phyloP scores from a whole-genome alignment of 148 eudicot species.

The Polygonum aviculare region DNA sequence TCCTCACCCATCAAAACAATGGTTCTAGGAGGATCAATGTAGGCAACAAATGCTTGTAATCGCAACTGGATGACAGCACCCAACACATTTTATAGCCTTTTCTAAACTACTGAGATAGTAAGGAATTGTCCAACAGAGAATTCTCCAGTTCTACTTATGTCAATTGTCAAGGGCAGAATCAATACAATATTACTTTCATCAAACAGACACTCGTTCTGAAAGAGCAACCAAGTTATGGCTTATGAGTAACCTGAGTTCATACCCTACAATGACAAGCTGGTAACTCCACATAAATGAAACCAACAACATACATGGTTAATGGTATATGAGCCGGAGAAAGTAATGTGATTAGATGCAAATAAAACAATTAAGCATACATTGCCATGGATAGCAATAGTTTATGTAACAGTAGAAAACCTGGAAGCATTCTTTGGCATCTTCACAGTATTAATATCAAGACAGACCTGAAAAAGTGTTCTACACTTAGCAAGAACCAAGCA shows the following conservation, averaged over 20 bases:
- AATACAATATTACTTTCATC: background rate
- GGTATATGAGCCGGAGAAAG: background rate
- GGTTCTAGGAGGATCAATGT: no score
- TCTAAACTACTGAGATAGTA: background rate
- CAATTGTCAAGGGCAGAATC: background rate
- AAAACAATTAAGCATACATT: background rate
- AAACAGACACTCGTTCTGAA: background rate
- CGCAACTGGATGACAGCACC: background rate
- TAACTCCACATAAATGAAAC: no score
- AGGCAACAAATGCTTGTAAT: no score
- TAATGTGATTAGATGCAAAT: background rate
- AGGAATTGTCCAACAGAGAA: background rate
- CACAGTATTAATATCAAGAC: conserved; percentile 58
- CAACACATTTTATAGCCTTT: background rate
- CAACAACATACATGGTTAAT: background rate
- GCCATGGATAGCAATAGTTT: background rate
- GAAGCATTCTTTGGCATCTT: conserved; percentile 41
- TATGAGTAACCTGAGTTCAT: background rate
- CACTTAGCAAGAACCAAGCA: conserved; percentile 8
- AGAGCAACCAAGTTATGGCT: background rate
- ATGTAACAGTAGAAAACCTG: conserved; percentile 34
- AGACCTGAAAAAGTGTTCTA: conserved; percentile 46
- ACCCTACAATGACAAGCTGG: background rate
- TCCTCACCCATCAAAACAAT: no score
- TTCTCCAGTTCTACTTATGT: background rate